Percentiles rank a stretch among this genome's conserved stretches.
Conservation (phyloP, 2,329 filamentous ascomycete species). For the Fusarium gaditjirri region DNA sequence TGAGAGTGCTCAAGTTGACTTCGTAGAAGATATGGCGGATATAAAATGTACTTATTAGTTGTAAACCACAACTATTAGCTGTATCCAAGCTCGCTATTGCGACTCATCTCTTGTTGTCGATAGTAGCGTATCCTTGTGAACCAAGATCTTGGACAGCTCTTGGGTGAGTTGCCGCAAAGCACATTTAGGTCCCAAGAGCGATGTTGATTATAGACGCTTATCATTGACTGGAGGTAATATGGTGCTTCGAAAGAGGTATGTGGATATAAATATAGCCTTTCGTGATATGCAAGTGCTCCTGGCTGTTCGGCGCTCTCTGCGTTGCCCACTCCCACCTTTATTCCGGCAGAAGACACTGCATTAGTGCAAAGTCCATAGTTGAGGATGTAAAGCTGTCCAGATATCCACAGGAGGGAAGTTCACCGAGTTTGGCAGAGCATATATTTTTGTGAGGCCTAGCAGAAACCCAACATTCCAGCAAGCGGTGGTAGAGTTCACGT, state of each 20-base stretch:
- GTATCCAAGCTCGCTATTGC: neutral
- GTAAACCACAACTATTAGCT: neutral
- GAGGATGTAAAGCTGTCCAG: slow-evolving; percentile 12
- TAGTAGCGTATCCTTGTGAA: neutral
- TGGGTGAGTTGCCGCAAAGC: neutral
- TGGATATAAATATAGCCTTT: neutral
- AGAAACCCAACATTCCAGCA: neutral
- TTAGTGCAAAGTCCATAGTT: slow-evolving; percentile 1
- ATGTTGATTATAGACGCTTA: slow-evolving; percentile 2
- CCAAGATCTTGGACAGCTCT: neutral
- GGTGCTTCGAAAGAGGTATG: neutral
- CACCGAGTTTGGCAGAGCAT: slow-evolving; percentile 13
- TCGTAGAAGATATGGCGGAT: neutral
- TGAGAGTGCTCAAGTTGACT: neutral
- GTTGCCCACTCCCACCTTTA: neutral
- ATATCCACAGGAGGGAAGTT: slow-evolving; percentile 18
- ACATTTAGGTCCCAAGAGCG: neutral
- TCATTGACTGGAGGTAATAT: neutral
- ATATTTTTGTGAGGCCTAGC: slow-evolving; percentile 11
- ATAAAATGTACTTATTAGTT: neutral
- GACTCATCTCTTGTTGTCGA: slow-evolving; percentile 3
- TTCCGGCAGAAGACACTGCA: neutral
- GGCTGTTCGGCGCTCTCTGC: slow-evolving; percentile 7
- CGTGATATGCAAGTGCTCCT: slow-evolving; percentile 1
- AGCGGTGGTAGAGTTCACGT: slow-evolving; percentile 18